Base-by-base conservation (phyloP, 116 monocot species). In the Thalassia testudinum region DNA sequence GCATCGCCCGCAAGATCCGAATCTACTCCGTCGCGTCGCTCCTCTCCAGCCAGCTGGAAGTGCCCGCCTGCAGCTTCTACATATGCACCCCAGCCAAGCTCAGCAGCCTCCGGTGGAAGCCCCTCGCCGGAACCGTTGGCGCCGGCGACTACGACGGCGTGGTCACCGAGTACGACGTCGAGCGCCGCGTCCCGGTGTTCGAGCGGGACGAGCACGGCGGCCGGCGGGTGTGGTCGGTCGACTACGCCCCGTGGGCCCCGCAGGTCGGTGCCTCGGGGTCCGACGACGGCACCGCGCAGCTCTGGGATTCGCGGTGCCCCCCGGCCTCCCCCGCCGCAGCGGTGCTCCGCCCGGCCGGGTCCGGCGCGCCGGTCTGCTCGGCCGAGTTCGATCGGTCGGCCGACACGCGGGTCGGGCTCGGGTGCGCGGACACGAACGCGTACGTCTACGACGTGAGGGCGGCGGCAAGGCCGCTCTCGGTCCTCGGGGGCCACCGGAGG, bases 101-200 rank as follows among this genome's bases (percentile, higher is more conserved):
- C 37, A 93, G 93, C 78, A 80, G 79, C 75, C 78, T 87, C 49
- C 61, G 76, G 47, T 92, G 74, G 73, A 70, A 67, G 24, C 82
- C 78, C 22, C 56, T 28, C 34, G 16, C 47, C 56, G 57, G 25
- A 19, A 30, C 64, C 49, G 30, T 86, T 21, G 69, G 66, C 0
- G 58, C 80, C 3, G 92, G 78, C 30, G 93, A 93, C 66, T 87
- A 87, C 78, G 87, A 93, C 64, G 93, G 93, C 7, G 92, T 92
- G 5, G 92, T 93, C 25, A 80, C 92, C 11, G 92, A 93, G 73
- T 93, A 93, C 80, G 92, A 87, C 68, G 49, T 93, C 16, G 78
- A 80, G 55, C 52, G 58, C 27, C 44, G 63, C 20, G 24, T 53
- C 17, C 43, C 84, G 2, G 42, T 78, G n/a, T 80, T 54, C 45